Evolutionary conservation across 139 green algal genomes (phyloP), one percentile per base, ranked within the genome.

Genomic region (Auxenochlorella pyrenoidosa): DNA sequence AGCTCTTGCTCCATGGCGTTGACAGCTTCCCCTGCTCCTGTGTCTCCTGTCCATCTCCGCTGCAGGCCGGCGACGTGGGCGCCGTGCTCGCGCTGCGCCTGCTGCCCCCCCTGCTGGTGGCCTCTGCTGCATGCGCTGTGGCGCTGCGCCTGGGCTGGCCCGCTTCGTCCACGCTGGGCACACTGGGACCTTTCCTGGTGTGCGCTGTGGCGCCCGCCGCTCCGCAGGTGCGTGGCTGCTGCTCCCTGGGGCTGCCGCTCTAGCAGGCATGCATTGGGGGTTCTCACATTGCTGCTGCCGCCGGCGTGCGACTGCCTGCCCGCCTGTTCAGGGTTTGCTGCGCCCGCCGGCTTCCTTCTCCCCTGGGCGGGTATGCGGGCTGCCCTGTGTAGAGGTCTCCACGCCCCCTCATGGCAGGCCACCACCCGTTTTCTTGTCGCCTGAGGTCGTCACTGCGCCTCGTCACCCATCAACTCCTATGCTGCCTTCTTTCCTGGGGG

Each of bases 41-140:
- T 26, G 3, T 68, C 12, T 68, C 60, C 60, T 26, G 60, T 26
- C 70, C 36, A 0, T 10, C n/a, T 38, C 28, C 38, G 1, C 34
- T 68, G 73, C 88, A 90, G 86, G 41, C 58, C 3, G 38, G 65
- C 4, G 88, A 91, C 41, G 77, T 91, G 41, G 34, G 34, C 16
- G 43, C 41, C 1, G 58, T 71, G 41, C 40, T 88, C 8, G 70
- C 82, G 22, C 40, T 83, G 6, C 72, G 88, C n/a, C 73, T 86
- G n/a, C 41, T 88, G 41, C 88, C 88, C 18, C 82, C 82, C 34
- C 73, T 91, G 38, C 40, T 77, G 66, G 34, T 81, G 79, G 88
- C 60, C 4, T 44, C 38, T 13, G 76, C 80, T 10, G 77, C 77
- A 0, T 38, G 26, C 54, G 79, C 38, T 3, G 71, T 18, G 21